These are phyloP conservation scores for Abelmoschus esculentus DNA, from an alignment of 345 rosid species.

Conservation along the genomic window DNA sequence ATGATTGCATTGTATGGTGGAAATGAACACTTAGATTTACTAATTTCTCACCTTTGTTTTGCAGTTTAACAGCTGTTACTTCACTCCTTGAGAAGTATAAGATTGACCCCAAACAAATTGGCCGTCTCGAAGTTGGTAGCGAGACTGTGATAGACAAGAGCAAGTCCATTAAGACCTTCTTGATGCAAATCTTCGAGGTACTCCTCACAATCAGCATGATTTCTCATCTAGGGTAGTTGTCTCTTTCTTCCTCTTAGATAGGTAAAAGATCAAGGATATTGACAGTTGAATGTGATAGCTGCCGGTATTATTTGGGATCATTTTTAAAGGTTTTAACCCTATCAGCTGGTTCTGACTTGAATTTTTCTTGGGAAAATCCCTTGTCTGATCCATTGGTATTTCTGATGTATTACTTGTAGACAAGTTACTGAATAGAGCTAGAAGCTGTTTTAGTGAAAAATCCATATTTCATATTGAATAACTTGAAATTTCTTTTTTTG, in stretches of 20 bases:
- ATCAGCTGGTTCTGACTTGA: background rate
- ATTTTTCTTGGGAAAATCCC: background rate
- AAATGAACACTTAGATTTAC: background rate
- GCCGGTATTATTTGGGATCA: background rate
- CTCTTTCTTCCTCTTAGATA: background rate
- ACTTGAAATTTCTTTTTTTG: background rate
- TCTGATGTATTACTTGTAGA: background rate
- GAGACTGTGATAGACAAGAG: conserved; percentile 99
- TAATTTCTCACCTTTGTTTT: conserved; percentile 8
- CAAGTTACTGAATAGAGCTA: background rate
- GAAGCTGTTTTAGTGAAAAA: background rate
- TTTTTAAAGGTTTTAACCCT: background rate
- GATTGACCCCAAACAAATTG: conserved; percentile 85
- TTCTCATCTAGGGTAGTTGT: background rate
- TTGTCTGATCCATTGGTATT: background rate
- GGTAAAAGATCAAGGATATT: background rate
- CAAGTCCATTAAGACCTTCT: conserved; percentile 95
- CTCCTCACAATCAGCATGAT: background rate
- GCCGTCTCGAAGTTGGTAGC: conserved; percentile 97
- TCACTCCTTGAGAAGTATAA: conserved; percentile 87
- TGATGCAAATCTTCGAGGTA: conserved; percentile 99
- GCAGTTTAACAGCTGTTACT: conserved; percentile 81
- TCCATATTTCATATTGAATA: background rate
- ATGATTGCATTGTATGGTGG: background rate
- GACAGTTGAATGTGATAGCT: background rate